A percentile compares a stretch with the other conserved stretches of the same genome.
phyloP scores from a whole-genome alignment of 257 asterid species.

The Galeopsis tetrahit region DNA sequence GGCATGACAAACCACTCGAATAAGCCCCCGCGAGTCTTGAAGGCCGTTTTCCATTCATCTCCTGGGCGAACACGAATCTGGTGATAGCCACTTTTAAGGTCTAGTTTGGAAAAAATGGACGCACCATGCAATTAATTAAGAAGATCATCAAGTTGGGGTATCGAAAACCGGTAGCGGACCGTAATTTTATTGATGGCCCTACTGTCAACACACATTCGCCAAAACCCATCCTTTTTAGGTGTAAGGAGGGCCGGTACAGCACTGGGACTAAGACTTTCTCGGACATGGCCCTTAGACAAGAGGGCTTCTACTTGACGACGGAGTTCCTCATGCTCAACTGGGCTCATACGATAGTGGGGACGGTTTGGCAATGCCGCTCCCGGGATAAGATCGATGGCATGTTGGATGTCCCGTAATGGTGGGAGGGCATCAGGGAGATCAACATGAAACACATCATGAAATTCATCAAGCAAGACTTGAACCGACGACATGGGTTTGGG shows the following conservation, averaged over 20 bases:
- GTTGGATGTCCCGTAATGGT: not conserved
- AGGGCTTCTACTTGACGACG: not conserved
- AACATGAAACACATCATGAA: not conserved
- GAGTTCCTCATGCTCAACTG: not conserved
- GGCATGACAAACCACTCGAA: not conserved
- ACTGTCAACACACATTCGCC: not conserved
- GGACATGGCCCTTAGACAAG: not conserved
- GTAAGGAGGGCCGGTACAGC: not conserved
- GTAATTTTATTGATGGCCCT: not conserved
- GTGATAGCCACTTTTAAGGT: not conserved
- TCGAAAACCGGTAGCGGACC: not conserved
- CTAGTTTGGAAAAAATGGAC: not conserved
- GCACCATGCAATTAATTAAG: not conserved
- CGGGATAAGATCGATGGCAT: not conserved
- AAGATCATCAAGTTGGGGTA: not conserved
- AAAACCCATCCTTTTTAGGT: not conserved
- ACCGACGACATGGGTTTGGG: not conserved
- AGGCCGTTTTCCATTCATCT: not conserved
- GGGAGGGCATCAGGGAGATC: not conserved
- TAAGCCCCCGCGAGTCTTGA: not conserved
- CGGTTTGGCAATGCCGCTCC: not conserved
- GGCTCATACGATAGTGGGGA: conserved; percentile 8
- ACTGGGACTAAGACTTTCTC: not conserved
- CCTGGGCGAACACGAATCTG: not conserved
- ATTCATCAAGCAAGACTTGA: not conserved